phyloP scores from a whole-genome alignment of 495 filamentous ascomycete species.

The Penicillium coprophilum region DNA sequence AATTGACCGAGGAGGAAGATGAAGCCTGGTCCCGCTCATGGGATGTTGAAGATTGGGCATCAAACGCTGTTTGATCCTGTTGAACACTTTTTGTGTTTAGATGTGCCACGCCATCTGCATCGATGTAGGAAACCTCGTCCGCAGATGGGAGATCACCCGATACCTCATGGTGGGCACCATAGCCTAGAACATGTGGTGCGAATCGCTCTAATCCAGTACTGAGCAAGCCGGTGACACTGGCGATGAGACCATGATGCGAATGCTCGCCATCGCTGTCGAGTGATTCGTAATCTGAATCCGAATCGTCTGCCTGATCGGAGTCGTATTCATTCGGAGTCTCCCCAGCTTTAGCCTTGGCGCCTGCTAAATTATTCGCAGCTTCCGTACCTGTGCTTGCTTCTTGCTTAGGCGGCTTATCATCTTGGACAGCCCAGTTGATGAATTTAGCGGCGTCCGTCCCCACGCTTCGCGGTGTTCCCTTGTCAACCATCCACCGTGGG shows the following conservation, averaged over 20 bases:
- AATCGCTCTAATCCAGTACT: slow-evolving; percentile 42
- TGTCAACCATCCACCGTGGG: slow-evolving; percentile 91
- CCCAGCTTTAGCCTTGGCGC: slow-evolving; percentile 15
- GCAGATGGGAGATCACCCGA: slow-evolving; percentile 27
- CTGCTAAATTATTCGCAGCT: slow-evolving; percentile 7
- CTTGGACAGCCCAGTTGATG: slow-evolving; percentile 73
- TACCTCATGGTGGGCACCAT: slow-evolving; percentile 38
- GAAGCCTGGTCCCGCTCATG: slow-evolving; percentile 17
- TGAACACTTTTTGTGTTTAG: slow-evolving; percentile 18
- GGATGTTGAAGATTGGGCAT: not conserved
- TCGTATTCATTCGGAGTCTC: slow-evolving; percentile 16
- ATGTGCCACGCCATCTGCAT: slow-evolving; percentile 1
- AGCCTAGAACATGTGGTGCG: slow-evolving; percentile 51
- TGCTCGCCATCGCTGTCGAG: slow-evolving; percentile 18
- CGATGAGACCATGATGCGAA: slow-evolving; percentile 45
- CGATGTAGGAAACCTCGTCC: not conserved
- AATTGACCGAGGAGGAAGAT: slow-evolving; percentile 26
- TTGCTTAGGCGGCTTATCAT: slow-evolving; percentile 44
- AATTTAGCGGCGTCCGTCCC: slow-evolving; percentile 81
- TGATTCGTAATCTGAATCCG: slow-evolving; percentile 19
- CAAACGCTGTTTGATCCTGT: slow-evolving; percentile 4
- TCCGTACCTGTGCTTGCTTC: slow-evolving; percentile 22
- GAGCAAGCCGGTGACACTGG: slow-evolving; percentile 44
- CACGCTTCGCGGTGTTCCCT: slow-evolving; percentile 83
- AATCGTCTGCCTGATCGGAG: slow-evolving; percentile 5